These are phyloP conservation scores for Phytopythium montanum DNA, from an alignment of 352 stramenopile species.

Conservation along the genomic window DNA sequence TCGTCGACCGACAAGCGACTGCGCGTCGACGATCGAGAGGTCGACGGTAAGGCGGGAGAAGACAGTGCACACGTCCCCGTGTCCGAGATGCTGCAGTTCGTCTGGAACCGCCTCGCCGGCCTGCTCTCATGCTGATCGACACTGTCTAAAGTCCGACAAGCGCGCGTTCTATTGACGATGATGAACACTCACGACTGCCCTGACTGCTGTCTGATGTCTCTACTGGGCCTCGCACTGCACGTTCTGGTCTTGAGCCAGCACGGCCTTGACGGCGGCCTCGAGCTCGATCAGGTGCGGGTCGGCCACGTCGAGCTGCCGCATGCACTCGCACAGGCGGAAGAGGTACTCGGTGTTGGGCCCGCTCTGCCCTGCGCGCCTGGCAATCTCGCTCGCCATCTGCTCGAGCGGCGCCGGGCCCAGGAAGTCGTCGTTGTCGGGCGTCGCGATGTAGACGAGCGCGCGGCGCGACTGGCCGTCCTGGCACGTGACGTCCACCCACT, in stretches of 20 bases:
- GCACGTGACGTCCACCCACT: slow-evolving; percentile 50
- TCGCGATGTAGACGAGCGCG: slow-evolving; percentile 64
- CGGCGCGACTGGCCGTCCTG: slow-evolving; percentile 35
- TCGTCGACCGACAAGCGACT: too few species aligned
- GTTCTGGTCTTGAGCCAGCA: not conserved
- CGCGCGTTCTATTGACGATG: not conserved
- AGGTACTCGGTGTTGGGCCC: slow-evolving; percentile 64
- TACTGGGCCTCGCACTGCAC: slow-evolving; percentile 1
- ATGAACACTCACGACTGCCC: not conserved
- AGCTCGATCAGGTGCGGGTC: slow-evolving; percentile 10
- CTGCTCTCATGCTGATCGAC: not conserved
- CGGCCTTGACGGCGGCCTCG: slow-evolving; percentile 5
- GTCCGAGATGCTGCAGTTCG: slow-evolving; percentile 1
- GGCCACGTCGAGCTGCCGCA: slow-evolving; percentile 11
- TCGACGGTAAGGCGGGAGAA: not conserved
- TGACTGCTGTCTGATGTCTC: too few species aligned
- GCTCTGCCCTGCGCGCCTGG: slow-evolving; percentile 37
- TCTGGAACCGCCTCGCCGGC: slow-evolving; percentile 6
- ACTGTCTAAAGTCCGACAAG: not conserved
- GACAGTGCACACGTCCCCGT: slow-evolving; percentile 3
- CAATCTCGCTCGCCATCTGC: slow-evolving; percentile 55
- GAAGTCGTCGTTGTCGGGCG: slow-evolving; percentile 57
- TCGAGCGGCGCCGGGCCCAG: slow-evolving; percentile 43
- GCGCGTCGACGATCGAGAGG: too few species aligned
- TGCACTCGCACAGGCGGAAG: slow-evolving; percentile 38